Conservation (phyloP, 352 stramenopile species). For the Phytophthora hybrid region DNA sequence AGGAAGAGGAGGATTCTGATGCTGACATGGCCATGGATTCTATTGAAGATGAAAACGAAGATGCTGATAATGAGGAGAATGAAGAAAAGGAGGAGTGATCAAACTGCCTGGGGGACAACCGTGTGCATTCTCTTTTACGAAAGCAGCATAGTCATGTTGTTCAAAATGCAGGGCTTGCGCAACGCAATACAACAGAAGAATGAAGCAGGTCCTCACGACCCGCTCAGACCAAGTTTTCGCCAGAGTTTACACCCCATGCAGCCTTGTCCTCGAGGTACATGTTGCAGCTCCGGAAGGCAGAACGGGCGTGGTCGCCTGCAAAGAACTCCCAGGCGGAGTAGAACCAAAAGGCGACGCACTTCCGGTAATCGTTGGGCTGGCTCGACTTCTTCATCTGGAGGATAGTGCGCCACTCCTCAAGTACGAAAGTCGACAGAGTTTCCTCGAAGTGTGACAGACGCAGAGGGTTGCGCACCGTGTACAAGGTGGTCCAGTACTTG, state of each 20-base stretch:
- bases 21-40: constrained; percentile 47
- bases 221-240: constrained; percentile 39
- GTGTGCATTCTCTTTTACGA: constrained; percentile 28
- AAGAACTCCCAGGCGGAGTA: constrained; percentile 89
- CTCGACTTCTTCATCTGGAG: constrained; percentile 84
- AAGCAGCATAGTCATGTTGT: constrained; percentile 18
- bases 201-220: background rate
- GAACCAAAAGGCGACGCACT: constrained; percentile 90
- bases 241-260: constrained; percentile 47
- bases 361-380: constrained; percentile 89
- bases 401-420: constrained; percentile 81
- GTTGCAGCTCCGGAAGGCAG: constrained; percentile 84
- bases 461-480: constrained; percentile 78
- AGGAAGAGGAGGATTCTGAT: constrained; percentile 47
- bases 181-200: constrained; percentile 20
- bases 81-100: constrained; percentile 24
- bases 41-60: constrained; percentile 10
- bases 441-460: constrained; percentile 79
- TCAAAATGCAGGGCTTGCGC: constrained; percentile 29
- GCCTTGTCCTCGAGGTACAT: constrained; percentile 86
- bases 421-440: constrained; percentile 72
- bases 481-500: constrained; percentile 88
- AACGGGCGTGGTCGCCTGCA: constrained; percentile 73
- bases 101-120: constrained; percentile 4
- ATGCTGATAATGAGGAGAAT: constrained; percentile 18